Evolutionary conservation across 768 basidiomycete genomes (phyloP).

Genomic region (Kwoniella mangroviensis): DNA sequence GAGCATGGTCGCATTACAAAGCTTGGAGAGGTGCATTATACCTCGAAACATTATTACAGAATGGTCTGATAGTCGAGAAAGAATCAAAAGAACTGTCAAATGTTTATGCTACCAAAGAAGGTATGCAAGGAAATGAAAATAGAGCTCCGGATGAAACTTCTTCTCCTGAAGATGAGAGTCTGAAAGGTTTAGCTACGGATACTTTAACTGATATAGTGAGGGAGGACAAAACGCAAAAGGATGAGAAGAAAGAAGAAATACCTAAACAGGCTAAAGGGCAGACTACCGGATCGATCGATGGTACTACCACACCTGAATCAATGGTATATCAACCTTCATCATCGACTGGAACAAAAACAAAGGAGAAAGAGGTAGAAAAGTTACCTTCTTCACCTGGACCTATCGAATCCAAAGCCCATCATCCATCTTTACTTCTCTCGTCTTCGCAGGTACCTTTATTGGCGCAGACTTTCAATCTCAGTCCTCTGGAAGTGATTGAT

Average conservation of each 20-base stretch:
- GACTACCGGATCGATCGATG: slow-evolving; percentile 29
- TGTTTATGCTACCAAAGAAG: slow-evolving; percentile 40
- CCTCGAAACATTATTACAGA: slow-evolving; percentile 49
- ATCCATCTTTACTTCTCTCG: slow-evolving; percentile 41
- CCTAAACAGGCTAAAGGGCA: slow-evolving; percentile 37
- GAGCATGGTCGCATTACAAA: slow-evolving; percentile 58
- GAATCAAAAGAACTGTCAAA: slow-evolving; percentile 39
- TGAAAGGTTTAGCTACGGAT: background rate
- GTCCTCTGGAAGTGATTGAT: slow-evolving; percentile 54
- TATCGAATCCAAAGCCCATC: slow-evolving; percentile 23
- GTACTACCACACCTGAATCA: slow-evolving; percentile 39
- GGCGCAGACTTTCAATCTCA: slow-evolving; percentile 45
- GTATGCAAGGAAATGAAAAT: slow-evolving; percentile 32
- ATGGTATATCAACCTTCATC: slow-evolving; percentile 28
- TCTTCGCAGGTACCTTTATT: slow-evolving; percentile 41
- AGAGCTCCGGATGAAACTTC: slow-evolving; percentile 37
- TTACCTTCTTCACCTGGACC: slow-evolving; percentile 18
- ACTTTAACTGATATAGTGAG: background rate
- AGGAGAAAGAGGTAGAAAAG: background rate
- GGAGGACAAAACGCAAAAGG: background rate
- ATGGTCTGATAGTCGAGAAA: slow-evolving; percentile 46
- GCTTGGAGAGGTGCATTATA: slow-evolving; percentile 55
- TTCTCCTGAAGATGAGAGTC: slow-evolving; percentile 5
- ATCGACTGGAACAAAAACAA: slow-evolving; percentile 7
- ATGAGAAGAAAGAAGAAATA: slow-evolving; percentile 1